phyloP scores from a whole-genome alignment of 106 monocot genomes.

The Allium sativum region DNA sequence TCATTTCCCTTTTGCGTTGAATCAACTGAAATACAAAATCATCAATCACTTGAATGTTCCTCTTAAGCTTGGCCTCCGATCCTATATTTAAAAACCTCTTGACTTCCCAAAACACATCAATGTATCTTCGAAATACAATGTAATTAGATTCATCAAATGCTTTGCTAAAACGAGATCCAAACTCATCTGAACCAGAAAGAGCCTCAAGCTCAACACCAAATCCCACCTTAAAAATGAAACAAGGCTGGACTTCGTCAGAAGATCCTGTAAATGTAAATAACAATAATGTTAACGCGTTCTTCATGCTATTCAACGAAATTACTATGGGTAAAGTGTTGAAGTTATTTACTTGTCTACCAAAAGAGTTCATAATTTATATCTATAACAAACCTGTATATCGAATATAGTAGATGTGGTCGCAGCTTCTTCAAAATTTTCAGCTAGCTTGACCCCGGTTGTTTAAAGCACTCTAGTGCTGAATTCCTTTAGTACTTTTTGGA shows the following conservation, averaged over 20 bases:
- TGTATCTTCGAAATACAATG: constrained; percentile 18
- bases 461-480: constrained; percentile 20
- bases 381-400: constrained; percentile 17
- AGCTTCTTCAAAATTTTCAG: constrained; percentile 10
- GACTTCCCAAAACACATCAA: constrained; percentile 34
- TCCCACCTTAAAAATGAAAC: constrained; percentile 52
- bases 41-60: constrained; percentile 36
- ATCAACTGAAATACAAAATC: constrained; percentile 36
- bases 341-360: too few species aligned
- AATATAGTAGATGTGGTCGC: constrained; percentile 5
- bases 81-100: constrained; percentile 41
- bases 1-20: constrained; percentile 8
- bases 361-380: not conserved
- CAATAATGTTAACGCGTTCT: too few species aligned
- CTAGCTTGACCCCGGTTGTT: constrained; percentile 13
- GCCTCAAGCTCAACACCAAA: constrained; percentile 40
- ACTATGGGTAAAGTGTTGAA: too few species aligned
- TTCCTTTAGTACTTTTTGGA: constrained; percentile 16
- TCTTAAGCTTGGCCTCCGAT: constrained; percentile 31
- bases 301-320: too few species aligned
- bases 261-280: not conserved
- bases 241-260: constrained; percentile 22
- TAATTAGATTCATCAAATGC: constrained; percentile 46
- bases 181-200: constrained; percentile 19
- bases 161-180: constrained; percentile 17